Conservation (phyloP, 805 yeast genomes). For the Ogataea nonfermentans region DNA sequence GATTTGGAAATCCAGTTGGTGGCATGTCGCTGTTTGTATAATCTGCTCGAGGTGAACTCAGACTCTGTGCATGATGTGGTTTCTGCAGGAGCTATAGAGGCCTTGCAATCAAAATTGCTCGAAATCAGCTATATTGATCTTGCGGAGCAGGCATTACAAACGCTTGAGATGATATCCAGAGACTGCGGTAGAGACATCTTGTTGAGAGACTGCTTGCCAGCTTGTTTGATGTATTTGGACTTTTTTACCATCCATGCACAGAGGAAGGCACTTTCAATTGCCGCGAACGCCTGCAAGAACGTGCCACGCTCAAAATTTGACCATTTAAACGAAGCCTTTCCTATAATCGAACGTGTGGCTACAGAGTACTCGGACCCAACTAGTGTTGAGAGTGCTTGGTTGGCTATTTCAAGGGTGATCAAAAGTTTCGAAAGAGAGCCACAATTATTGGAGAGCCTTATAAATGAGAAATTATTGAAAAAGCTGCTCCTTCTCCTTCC, state of each 20-base stretch:
- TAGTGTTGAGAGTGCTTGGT: constrained; percentile 64
- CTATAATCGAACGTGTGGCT: constrained; percentile 55
- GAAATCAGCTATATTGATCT: constrained; percentile 85
- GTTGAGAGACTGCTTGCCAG: constrained; percentile 56
- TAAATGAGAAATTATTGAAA: constrained; percentile 36
- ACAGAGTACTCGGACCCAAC: constrained; percentile 53
- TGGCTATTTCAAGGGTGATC: constrained; percentile 58
- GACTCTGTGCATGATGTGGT: constrained; percentile 64
- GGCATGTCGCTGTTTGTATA: constrained; percentile 81
- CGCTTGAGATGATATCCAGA: constrained; percentile 65
- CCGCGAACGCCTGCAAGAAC: constrained; percentile 63
- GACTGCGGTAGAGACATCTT: constrained; percentile 52
- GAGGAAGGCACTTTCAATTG: constrained; percentile 70
- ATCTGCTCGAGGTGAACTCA: constrained; percentile 70
- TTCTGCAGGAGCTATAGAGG: constrained; percentile 61
- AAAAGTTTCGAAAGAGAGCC: constrained; percentile 47
- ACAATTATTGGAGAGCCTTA: constrained; percentile 43
- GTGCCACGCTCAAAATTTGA: constrained; percentile 45
- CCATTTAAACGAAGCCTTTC: constrained; percentile 55
- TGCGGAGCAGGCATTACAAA: constrained; percentile 86
- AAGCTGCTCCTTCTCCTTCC: constrained; percentile 31
- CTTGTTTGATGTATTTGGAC: constrained; percentile 73
- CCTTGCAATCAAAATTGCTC: constrained; percentile 59
- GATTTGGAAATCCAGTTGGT: constrained; percentile 79
- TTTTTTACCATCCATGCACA: constrained; percentile 90